Evolutionary conservation across 1,139 yeast genomes (phyloP).

Genomic region (Pichia sp.): DNA sequence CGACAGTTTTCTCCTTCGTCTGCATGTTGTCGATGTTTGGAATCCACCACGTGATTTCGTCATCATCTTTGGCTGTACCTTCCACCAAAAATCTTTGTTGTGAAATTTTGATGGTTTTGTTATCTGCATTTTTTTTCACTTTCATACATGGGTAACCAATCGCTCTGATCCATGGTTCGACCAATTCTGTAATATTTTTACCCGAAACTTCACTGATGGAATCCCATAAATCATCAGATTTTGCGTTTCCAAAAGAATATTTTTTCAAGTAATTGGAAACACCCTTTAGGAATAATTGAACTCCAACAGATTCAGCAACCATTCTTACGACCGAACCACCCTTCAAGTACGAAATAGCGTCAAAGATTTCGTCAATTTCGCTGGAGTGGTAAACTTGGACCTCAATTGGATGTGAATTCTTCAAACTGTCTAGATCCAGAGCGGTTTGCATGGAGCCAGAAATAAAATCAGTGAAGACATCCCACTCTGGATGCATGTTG

Average conservation of each 20-base stretch:
- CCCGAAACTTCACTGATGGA: constrained; percentile 46
- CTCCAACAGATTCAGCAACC: constrained; percentile 52
- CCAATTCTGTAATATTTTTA: constrained; percentile 42
- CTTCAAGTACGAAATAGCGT: constrained; percentile 51
- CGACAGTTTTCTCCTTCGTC: constrained; percentile 19
- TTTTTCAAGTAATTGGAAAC: constrained; percentile 50
- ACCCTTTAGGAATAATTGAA: constrained; percentile 48
- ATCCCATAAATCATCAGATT: constrained; percentile 51
- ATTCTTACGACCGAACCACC: constrained; percentile 55
- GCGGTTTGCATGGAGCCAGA: constrained; percentile 50
- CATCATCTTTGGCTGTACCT: constrained; percentile 43
- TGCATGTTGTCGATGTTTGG: constrained; percentile 44
- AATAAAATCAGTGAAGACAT: constrained; percentile 52
- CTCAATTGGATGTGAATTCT: constrained; percentile 56
- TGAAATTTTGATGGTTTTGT: constrained; percentile 37
- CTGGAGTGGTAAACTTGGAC: constrained; percentile 52
- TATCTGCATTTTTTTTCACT: constrained; percentile 31
- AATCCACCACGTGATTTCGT: constrained; percentile 57
- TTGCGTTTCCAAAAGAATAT: constrained; percentile 49
- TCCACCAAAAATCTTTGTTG: constrained; percentile 56
- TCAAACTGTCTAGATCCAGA: constrained; percentile 48
- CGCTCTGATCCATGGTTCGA: constrained; percentile 52
- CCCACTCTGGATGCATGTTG: constrained; percentile 54
- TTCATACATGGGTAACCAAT: constrained; percentile 50
- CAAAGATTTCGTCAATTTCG: constrained; percentile 57